phyloP scores from a whole-genome alignment of 129 eudicot species.

The Tanacetum coccineum region DNA sequence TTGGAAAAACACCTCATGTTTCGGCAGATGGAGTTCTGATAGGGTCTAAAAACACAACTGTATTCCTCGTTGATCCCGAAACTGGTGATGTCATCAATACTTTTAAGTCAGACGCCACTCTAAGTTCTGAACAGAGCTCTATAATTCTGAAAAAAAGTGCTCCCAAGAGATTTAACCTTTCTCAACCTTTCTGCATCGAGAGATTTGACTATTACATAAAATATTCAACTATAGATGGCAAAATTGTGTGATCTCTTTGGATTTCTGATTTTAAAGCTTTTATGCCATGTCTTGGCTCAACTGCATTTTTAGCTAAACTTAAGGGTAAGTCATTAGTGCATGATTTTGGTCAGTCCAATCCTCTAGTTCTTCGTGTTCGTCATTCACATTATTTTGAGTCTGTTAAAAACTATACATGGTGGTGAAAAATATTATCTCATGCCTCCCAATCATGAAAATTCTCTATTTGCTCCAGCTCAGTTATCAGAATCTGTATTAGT shows the following conservation, averaged over 20 bases:
- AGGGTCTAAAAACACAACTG: constrained; percentile 72
- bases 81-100: constrained; percentile 61
- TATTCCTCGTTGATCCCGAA: constrained; percentile 70
- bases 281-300: constrained; percentile 50
- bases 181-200: constrained; percentile 49
- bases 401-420: constrained; percentile 34
- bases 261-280: constrained; percentile 76
- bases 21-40: constrained; percentile 58
- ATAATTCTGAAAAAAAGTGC: constrained; percentile 34
- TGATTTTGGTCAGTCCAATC: constrained; percentile 43
- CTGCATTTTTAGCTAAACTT: constrained; percentile 35
- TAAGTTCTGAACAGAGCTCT: constrained; percentile 36
- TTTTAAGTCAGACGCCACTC: constrained; percentile 57
- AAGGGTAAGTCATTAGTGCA: constrained; percentile 28
- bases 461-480: not conserved
- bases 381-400: constrained; percentile 46
- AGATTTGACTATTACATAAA: constrained; percentile 72
- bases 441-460: constrained; percentile 28
- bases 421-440: constrained; percentile 44
- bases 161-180: constrained; percentile 16
- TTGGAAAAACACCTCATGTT: constrained; percentile 54
- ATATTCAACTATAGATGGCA: constrained; percentile 55
- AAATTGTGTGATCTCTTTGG: constrained; percentile 61
- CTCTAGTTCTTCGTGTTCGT: constrained; percentile 62
- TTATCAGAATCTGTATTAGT: not conserved